Conservation (phyloP, 2,329 filamentous ascomycete genomes). For the Trichoderma breve region DNA sequence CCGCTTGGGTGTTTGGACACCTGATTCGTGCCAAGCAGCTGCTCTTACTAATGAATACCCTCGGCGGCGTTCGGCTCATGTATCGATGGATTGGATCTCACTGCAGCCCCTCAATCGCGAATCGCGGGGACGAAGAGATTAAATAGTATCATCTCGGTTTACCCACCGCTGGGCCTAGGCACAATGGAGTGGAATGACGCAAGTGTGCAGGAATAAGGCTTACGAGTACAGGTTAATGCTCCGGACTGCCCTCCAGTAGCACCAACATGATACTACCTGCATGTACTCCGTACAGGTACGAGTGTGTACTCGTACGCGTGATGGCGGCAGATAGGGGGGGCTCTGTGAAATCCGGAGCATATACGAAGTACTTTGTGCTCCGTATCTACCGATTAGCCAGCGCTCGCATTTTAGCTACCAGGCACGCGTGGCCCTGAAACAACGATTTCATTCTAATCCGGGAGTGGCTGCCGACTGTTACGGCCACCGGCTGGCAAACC, state of each 20-base stretch:
- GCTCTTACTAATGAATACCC: neutral
- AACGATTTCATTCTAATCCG: neutral
- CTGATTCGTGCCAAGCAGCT: neutral
- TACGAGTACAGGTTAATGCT: neutral
- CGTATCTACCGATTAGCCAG: neutral
- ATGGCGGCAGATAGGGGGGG: neutral
- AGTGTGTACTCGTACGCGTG: neutral
- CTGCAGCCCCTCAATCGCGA: constrained; percentile 1
- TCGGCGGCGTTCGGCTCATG: neutral
- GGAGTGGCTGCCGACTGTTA: constrained; percentile 12
- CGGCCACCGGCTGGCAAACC: constrained; percentile 7
- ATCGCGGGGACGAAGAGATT: constrained; percentile 7
- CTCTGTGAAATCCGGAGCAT: neutral
- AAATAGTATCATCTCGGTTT: neutral
- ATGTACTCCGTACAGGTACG: neutral
- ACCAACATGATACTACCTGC: neutral
- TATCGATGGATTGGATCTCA: neutral
- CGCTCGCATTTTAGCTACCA: neutral
- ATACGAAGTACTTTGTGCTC: neutral
- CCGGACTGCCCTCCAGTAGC: neutral
- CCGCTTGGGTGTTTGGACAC: neutral
- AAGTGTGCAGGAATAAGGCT: constrained; percentile 13
- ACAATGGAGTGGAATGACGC: constrained; percentile 6
- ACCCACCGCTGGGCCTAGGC: neutral
- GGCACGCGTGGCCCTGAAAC: neutral